These are phyloP conservation scores for Prosopis cineraria DNA, from an alignment of 306 rosid species.

Conservation along the genomic window DNA sequence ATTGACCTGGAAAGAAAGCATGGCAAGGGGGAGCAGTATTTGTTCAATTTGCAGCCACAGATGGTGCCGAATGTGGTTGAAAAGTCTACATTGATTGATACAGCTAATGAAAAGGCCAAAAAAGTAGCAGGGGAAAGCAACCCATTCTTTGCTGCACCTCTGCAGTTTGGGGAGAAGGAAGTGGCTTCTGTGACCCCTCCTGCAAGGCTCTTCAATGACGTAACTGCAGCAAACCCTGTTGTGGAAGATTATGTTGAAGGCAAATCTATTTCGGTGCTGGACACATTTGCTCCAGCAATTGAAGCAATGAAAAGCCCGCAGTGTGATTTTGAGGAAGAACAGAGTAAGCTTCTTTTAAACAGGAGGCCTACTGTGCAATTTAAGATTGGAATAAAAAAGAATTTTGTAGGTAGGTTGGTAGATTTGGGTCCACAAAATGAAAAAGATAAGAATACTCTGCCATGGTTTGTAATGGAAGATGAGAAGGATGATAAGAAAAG, in stretches of 20 bases:
- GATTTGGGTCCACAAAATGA: constrained; percentile 49
- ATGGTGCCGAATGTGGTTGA: constrained; percentile 50
- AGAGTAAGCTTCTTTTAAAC: constrained; percentile 37
- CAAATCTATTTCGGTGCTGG: constrained; percentile 58
- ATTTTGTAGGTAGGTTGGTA: constrained; percentile 50
- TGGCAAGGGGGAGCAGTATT: constrained; percentile 46
- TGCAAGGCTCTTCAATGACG: constrained; percentile 51
- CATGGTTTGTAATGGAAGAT: constrained; percentile 58
- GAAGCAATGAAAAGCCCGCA: constrained; percentile 59
- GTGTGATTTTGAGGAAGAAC: constrained; percentile 50
- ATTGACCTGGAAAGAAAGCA: constrained; percentile 56
- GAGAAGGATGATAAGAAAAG: constrained; percentile 76
- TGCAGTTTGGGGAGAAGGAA: constrained; percentile 75
- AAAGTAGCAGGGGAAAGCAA: constrained; percentile 55
- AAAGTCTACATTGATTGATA: constrained; percentile 45
- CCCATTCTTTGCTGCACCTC: constrained; percentile 74
- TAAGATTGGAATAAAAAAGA: constrained; percentile 66
- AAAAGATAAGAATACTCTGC: constrained; percentile 44
- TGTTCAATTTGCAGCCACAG: constrained; percentile 58
- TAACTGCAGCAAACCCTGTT: constrained; percentile 36
- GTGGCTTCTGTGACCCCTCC: constrained; percentile 63
- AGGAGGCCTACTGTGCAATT: constrained; percentile 66
- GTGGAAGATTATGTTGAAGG: constrained; percentile 45
- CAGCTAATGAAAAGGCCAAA: constrained; percentile 53
- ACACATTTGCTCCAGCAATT: constrained; percentile 81